These are phyloP conservation scores for Fomitopsis pinicola DNA, from an alignment of 1,284 basidiomycete species.

Conservation along the genomic window DNA sequence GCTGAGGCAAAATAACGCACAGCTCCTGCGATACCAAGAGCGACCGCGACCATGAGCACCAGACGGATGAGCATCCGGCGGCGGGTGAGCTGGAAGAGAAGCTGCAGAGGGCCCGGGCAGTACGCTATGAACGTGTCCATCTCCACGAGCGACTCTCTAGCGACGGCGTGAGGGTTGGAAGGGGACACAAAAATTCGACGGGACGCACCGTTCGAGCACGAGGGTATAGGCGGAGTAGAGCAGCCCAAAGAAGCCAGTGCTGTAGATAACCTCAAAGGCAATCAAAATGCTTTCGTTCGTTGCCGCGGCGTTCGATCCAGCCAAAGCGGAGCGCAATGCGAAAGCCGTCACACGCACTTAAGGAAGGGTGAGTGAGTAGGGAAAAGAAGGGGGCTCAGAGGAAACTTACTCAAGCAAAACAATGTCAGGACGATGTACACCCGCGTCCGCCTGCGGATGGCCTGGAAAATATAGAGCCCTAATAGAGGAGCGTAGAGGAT, in stretches of 20 bases:
- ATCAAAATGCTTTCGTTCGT: constrained; percentile 21
- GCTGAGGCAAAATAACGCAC: constrained; percentile 9
- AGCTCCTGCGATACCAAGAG: constrained; percentile 35
- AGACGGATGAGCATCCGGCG: constrained; percentile 31
- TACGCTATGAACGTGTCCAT: constrained; percentile 16
- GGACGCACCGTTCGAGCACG: constrained; percentile 27
- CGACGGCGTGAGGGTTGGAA: neutral
- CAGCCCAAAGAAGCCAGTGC: constrained; percentile 32
- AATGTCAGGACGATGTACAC: constrained; percentile 38
- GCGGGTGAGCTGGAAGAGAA: constrained; percentile 29
- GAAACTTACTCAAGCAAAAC: constrained; percentile 42
- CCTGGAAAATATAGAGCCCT: constrained; percentile 31
- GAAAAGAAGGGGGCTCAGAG: neutral
- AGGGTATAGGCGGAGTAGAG: constrained; percentile 31
- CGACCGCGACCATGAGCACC: constrained; percentile 29
- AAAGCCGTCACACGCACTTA: constrained; percentile 30
- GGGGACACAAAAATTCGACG: constrained; percentile 24
- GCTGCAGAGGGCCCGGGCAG: constrained; percentile 9
- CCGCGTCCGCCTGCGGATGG: constrained; percentile 34
- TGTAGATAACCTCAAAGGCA: constrained; percentile 28
- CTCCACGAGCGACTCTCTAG: constrained; percentile 3
- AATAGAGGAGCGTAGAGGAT: constrained; percentile 38
- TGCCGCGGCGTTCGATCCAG: constrained; percentile 19
- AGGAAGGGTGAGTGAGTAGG: neutral
- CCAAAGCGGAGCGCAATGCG: constrained; percentile 26